phyloP scores from a whole-genome alignment of 179 eudicot genomes.

The Dionaea muscipula region DNA sequence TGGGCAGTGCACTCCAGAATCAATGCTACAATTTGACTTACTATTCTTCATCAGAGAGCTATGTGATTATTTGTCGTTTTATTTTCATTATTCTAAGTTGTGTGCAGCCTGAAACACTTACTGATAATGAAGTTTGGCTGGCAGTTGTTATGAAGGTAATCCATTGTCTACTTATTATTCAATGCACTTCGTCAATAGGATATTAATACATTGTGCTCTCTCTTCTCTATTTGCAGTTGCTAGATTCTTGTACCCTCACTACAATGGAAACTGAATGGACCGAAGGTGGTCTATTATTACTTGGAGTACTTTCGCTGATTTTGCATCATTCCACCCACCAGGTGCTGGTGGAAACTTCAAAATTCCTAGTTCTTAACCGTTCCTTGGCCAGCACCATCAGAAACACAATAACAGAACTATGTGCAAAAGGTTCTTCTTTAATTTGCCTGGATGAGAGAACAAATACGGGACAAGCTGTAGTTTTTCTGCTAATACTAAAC shows the following conservation, averaged over 20 bases:
- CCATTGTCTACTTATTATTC: neutral
- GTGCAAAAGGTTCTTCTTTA: conserved; percentile 45
- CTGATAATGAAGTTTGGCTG: conserved; percentile 54
- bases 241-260: conserved; percentile 37
- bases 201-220: neutral
- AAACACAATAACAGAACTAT: conserved; percentile 35
- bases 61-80: conserved; percentile 31
- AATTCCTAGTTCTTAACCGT: conserved; percentile 48
- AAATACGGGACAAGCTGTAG: conserved; percentile 36
- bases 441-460: conserved; percentile 50
- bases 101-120: conserved; percentile 42
- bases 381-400: conserved; percentile 37
- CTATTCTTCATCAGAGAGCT: conserved; percentile 25
- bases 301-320: conserved; percentile 57
- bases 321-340: conserved; percentile 62
- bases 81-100: conserved; percentile 46
- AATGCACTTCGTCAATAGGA: too few relatives aligned
- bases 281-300: conserved; percentile 38
- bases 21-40: conserved; percentile 28
- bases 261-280: conserved; percentile 40
- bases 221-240: conserved; percentile 32
- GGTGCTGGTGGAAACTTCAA: conserved; percentile 53
- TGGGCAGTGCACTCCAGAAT: conserved; percentile 40
- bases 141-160: conserved; percentile 57
- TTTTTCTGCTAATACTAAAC: conserved; percentile 41